Base-by-base conservation (phyloP, 208 protist species). In the Crithidia brevicula region DNA sequence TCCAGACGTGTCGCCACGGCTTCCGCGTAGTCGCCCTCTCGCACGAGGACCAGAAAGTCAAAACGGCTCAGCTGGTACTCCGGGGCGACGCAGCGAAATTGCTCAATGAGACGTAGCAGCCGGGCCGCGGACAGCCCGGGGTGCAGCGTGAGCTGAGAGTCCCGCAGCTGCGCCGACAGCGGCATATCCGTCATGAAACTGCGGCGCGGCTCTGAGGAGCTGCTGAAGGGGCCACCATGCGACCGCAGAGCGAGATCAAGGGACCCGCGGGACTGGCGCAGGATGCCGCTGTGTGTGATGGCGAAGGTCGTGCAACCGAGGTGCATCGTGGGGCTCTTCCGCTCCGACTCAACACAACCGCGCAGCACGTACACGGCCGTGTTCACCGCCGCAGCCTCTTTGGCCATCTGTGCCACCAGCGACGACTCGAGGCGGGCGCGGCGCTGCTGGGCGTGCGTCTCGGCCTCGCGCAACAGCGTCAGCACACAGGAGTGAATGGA, bases 291-390 rank as follows among this genome's bases (percentile, higher is more conserved):
- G 13, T 40, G 28, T 31, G 30, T 52, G 50, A 87, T 47, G n/a
- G 83, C 62, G 49, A 96, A 96, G 9, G 92, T 96, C 22, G 81
- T 86, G 34, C 84, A 89, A 30, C 92, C 92, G 45, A 96, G 79
- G 74, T 96, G 89, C 83, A 94, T 92, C 8, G 45, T 2, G 2
- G 85, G 72, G 4, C 77, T 62, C 38, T 62, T 49, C n/a, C 54
- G 25, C 62, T 96, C 92, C 60, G 79, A 60, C 79, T 96, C 92
- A 51, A 96, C 88, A 52, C 78, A 76, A 60, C 76, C 81, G 43
- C 88, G 88, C 50, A 96, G 57, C 18, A 81, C 40, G 72, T 90
- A 92, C n/a, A 96, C 67, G 30, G 87, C 92, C n/a, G 85, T 86
- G 80, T 96, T 96, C 6, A 92, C 81, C 9, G 88, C 85, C 1